Percentiles rank a stretch among this genome's conserved stretches.
These are phyloP conservation scores for Theobroma grandiflorum DNA, from an alignment of 441 rosid species.

Conservation along the genomic window DNA sequence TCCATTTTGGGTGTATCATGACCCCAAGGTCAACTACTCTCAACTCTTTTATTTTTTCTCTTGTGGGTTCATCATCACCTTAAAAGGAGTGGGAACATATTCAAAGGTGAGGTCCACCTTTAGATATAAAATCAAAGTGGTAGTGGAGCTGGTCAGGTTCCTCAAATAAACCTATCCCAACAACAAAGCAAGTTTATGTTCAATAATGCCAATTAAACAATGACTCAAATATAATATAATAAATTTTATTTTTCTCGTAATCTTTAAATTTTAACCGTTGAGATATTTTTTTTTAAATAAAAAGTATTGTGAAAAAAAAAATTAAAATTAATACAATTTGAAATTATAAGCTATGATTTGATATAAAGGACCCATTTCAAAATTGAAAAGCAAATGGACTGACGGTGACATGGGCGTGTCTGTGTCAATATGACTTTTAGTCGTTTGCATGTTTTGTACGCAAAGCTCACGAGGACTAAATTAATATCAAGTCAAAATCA, in stretches of 20 bases:
- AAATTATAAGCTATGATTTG: too few relatives aligned
- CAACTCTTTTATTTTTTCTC: background rate
- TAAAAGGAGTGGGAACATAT: background rate
- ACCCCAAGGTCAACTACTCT: background rate
- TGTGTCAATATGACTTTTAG: background rate
- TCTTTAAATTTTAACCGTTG: background rate
- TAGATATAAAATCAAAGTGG: background rate
- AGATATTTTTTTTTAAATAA: too few relatives aligned
- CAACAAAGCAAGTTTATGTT: background rate
- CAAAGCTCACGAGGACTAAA: background rate
- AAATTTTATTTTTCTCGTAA: too few relatives aligned
- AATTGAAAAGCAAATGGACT: background rate
- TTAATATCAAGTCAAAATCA: background rate
- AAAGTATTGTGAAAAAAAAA: too few relatives aligned
- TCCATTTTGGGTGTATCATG: background rate
- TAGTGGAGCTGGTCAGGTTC: constrained; percentile 16
- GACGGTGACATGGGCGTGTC: background rate
- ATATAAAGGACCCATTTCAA: background rate
- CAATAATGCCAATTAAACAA: too few relatives aligned
- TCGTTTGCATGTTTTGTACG: background rate
- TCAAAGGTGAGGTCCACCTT: constrained; percentile 1
- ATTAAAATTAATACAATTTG: too few relatives aligned
- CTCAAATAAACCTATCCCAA: background rate
- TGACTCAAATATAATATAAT: too few relatives aligned
- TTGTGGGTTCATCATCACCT: background rate